These are phyloP conservation scores for Tetradesmus obliquus DNA, from an alignment of 139 green algal genomes.

Conservation along the genomic window DNA sequence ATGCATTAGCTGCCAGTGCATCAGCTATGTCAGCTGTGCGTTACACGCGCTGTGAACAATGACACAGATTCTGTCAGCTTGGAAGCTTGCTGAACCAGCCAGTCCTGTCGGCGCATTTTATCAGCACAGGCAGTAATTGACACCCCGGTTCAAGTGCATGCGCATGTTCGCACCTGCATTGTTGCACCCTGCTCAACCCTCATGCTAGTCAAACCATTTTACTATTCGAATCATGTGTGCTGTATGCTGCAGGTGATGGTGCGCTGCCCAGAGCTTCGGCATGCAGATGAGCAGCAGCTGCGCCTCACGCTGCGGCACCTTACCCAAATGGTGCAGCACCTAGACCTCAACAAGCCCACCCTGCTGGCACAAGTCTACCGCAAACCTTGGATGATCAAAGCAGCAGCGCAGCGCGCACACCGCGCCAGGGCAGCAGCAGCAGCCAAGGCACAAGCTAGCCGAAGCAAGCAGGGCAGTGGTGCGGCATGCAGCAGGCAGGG, in stretches of 20 bases:
- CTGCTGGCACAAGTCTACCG: slow-evolving; percentile 15
- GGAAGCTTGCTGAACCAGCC: too few relatives aligned
- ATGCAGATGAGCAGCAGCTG: slow-evolving; percentile 13
- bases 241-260: slow-evolving; percentile 10
- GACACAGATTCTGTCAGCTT: too few relatives aligned
- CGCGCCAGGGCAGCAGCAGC: slow-evolving; percentile 11
- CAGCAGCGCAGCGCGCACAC: not conserved
- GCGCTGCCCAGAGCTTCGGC: not conserved
- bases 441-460: not conserved
- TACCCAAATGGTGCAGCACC: not conserved
- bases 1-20: too few relatives aligned
- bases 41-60: too few relatives aligned
- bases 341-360: not conserved
- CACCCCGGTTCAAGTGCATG: too few relatives aligned
- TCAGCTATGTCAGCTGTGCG: too few relatives aligned
- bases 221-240: too few relatives aligned
- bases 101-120: too few relatives aligned
- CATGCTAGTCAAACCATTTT: too few relatives aligned
- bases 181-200: too few relatives aligned
- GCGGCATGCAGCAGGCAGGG: not conserved
- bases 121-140: too few relatives aligned
- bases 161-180: too few relatives aligned
- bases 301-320: not conserved
- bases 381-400: slow-evolving; percentile 13
- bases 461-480: not conserved